Percentiles rank a stretch among this genome's conserved stretches.
Conservation (phyloP, 768 basidiomycete genomes). For the Kwoniella heveanensis region DNA sequence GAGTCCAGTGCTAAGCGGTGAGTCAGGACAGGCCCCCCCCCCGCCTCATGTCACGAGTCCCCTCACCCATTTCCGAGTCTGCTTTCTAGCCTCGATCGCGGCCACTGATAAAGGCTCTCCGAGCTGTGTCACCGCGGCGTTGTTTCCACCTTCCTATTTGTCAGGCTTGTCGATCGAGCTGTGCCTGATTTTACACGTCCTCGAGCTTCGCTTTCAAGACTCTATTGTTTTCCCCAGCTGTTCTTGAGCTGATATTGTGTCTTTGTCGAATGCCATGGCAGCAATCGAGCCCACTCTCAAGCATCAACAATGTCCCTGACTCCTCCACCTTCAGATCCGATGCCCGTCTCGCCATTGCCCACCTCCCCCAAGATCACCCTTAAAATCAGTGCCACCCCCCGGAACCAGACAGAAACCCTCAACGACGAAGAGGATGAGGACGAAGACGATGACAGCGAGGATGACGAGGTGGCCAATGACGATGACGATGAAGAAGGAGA, state of each 20-base stretch:
- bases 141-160: too few relatives aligned
- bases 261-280: background rate
- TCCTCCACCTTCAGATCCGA: conserved; percentile 19
- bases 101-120: too few relatives aligned
- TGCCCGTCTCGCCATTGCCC: conserved; percentile 10
- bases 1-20: background rate
- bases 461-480: conserved; percentile 3
- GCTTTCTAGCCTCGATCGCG: too few relatives aligned
- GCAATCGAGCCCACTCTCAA: conserved; percentile 10
- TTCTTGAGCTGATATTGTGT: too few relatives aligned
- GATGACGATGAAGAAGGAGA: conserved; percentile 1
- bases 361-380: conserved; percentile 10
- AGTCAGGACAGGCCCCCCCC: too few relatives aligned
- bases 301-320: conserved; percentile 23
- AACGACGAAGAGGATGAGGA: background rate
- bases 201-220: too few relatives aligned
- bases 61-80: too few relatives aligned
- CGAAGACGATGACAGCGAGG: background rate
- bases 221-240: too few relatives aligned
- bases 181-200: too few relatives aligned
- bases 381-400: conserved; percentile 5
- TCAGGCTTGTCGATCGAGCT: too few relatives aligned
- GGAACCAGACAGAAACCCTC: background rate
- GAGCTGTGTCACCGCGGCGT: too few relatives aligned
- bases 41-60: too few relatives aligned